phyloP scores from a whole-genome alignment of 2,329 filamentous ascomycete genomes.

The Aspergillus sp. region DNA sequence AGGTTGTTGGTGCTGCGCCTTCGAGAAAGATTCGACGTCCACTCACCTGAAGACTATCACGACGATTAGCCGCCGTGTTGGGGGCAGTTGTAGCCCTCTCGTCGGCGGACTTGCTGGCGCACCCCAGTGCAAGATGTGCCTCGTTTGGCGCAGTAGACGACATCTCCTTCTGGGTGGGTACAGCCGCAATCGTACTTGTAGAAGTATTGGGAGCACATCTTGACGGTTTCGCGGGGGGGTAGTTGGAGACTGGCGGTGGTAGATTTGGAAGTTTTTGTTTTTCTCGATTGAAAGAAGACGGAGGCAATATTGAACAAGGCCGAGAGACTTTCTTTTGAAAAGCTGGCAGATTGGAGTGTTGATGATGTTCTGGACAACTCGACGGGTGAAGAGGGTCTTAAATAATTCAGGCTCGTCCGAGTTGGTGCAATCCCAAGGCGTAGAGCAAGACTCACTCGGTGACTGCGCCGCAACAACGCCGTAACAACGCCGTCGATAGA shows the following conservation, averaged over 20 bases:
- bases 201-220: constrained; percentile 40
- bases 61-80: constrained; percentile 25
- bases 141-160: constrained; percentile 35
- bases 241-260: background rate
- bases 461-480: constrained; percentile 24
- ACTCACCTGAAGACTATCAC: background rate
- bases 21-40: background rate
- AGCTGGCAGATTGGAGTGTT: constrained; percentile 4
- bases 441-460: constrained; percentile 19
- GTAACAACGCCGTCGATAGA: constrained; percentile 21
- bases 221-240: background rate
- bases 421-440: constrained; percentile 16
- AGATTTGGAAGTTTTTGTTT: background rate
- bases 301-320: background rate
- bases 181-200: constrained; percentile 40
- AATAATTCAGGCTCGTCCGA: constrained; percentile 18
- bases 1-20: background rate
- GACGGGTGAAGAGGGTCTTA: constrained; percentile 22
- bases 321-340: constrained; percentile 1
- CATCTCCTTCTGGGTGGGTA: constrained; percentile 31
- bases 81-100: constrained; percentile 35
- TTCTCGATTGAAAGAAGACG: background rate
- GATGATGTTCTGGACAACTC: constrained; percentile 15
- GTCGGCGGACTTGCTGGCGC: constrained; percentile 31
- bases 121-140: constrained; percentile 33